These are phyloP conservation scores for Phellopilus nigrolimitatus DNA, from an alignment of 1,284 basidiomycete genomes.

Conservation along the genomic window DNA sequence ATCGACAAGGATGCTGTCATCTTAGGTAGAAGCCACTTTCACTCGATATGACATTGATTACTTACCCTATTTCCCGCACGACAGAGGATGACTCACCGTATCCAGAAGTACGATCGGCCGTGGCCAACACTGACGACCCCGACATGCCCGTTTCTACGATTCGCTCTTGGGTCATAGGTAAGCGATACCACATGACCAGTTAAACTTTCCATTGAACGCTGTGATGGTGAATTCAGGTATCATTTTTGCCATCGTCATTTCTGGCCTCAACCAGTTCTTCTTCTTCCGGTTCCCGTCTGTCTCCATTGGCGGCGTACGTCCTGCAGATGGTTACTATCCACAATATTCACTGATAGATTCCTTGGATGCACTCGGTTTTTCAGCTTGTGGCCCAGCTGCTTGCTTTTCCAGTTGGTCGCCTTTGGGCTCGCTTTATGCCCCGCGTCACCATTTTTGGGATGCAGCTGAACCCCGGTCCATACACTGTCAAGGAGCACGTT, in stretches of 20 bases:
- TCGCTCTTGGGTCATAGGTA: constrained; percentile 35
- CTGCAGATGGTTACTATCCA: not conserved
- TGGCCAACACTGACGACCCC: constrained; percentile 26
- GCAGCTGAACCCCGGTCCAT: constrained; percentile 45
- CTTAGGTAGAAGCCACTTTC: constrained; percentile 5
- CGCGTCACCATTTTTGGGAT: constrained; percentile 40
- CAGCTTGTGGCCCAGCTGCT: constrained; percentile 44
- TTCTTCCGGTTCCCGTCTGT: constrained; percentile 49
- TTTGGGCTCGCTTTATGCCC: constrained; percentile 37
- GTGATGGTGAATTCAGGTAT: constrained; percentile 30
- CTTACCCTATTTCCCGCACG: not conserved
- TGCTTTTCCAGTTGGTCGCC: constrained; percentile 42
- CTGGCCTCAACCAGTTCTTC: constrained; percentile 53
- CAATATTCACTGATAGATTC: not conserved
- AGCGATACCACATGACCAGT: constrained; percentile 39
- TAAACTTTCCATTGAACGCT: constrained; percentile 30
- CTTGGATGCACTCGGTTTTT: not conserved
- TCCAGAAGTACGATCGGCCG: constrained; percentile 35
- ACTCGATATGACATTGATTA: not conserved
- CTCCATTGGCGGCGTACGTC: constrained; percentile 29
- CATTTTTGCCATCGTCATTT: constrained; percentile 40
- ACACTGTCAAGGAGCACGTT: constrained; percentile 38
- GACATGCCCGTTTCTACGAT: constrained; percentile 32
- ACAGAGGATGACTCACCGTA: constrained; percentile 28
- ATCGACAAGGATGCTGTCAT: constrained; percentile 20